Percentiles rank a stretch among this genome's conserved stretches.
Evolutionary conservation across 2,329 filamentous ascomycete genomes (phyloP).

Genomic region (Colletotrichum sp.): DNA sequence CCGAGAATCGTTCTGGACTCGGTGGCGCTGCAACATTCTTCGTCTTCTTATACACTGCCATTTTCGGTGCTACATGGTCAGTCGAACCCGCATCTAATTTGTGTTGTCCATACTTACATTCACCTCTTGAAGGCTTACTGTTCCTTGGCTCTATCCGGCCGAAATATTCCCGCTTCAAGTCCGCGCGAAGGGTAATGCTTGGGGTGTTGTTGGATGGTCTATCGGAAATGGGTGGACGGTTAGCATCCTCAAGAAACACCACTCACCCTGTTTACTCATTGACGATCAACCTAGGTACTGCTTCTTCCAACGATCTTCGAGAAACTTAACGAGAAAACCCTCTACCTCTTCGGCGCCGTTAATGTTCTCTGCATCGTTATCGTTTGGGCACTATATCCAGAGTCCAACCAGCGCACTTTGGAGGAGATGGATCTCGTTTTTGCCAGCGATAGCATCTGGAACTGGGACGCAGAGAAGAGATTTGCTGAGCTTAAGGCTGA

Average conservation of each 20-base stretch:
- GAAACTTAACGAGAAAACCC: constrained; percentile 70
- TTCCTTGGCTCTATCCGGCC: constrained; percentile 69
- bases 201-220: constrained; percentile 77
- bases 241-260: constrained; percentile 20
- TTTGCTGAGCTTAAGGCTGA: constrained; percentile 67
- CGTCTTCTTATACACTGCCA: constrained; percentile 62
- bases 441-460: constrained; percentile 68
- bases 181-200: constrained; percentile 76
- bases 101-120: neutral
- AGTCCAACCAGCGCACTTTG: constrained; percentile 74
- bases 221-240: constrained; percentile 72
- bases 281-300: constrained; percentile 33
- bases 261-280: constrained; percentile 24
- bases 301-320: constrained; percentile 66
- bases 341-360: constrained; percentile 75
- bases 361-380: constrained; percentile 71
- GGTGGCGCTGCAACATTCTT: constrained; percentile 72
- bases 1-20: constrained; percentile 50
- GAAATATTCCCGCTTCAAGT: constrained; percentile 77
- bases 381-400: constrained; percentile 77
- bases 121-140: constrained; percentile 36
- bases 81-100: neutral
- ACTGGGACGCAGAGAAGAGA: constrained; percentile 72
- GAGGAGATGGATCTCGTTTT: constrained; percentile 81
- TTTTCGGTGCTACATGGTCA: constrained; percentile 49